phyloP scores from a whole-genome alignment of 2,329 filamentous ascomycete species.

The Fusarium ramigenum region DNA sequence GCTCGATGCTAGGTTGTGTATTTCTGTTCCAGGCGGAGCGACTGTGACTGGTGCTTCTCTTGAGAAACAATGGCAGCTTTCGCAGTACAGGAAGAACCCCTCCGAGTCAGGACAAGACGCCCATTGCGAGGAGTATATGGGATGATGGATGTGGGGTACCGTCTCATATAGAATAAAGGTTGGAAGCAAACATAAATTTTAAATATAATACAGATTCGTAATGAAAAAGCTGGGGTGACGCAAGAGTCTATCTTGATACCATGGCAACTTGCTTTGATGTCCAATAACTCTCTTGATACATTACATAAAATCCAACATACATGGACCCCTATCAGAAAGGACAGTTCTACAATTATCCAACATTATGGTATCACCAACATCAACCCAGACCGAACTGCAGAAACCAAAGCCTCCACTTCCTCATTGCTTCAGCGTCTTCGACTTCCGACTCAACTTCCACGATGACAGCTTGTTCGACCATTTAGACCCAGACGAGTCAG shows the following conservation, averaged over 20 bases:
- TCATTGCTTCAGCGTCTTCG: conserved; percentile 30
- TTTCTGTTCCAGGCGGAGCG: neutral
- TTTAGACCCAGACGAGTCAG: conserved; percentile 4
- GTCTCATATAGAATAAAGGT: too few species aligned
- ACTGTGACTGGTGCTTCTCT: neutral
- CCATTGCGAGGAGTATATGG: neutral
- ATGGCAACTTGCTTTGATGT: neutral
- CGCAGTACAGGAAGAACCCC: neutral
- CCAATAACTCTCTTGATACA: neutral
- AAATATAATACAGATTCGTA: too few species aligned
- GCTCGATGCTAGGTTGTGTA: neutral
- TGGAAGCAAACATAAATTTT: too few species aligned
- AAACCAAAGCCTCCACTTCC: neutral
- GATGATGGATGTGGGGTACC: too few species aligned
- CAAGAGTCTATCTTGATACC: neutral
- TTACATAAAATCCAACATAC: neutral
- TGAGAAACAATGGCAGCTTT: neutral
- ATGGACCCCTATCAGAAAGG: conserved; percentile 55
- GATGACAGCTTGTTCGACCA: conserved; percentile 35
- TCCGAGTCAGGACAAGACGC: neutral
- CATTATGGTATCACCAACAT: neutral
- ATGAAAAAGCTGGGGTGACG: too few species aligned
- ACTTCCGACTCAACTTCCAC: conserved; percentile 37
- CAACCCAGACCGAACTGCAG: neutral
- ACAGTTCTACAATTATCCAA: neutral